Percentiles rank a stretch among this genome's conserved stretches.
Evolutionary conservation across 2,329 filamentous ascomycete genomes (phyloP).

Genomic region (Aspergillus chevalieri): DNA sequence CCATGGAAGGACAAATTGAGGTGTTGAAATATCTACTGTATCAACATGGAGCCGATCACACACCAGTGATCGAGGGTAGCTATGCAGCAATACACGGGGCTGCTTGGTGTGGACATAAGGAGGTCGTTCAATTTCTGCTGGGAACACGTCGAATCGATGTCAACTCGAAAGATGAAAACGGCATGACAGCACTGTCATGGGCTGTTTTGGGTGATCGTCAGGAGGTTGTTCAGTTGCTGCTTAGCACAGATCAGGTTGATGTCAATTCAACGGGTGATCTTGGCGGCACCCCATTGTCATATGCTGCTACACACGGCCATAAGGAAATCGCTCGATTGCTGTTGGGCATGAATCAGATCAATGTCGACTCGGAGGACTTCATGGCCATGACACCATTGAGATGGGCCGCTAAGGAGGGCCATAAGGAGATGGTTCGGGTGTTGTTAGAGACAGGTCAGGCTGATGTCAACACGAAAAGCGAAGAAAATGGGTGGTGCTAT

Average conservation of each 20-base stretch:
- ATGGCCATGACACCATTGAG: slow-evolving; percentile 9
- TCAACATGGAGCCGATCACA: background rate
- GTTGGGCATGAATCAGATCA: slow-evolving; percentile 7
- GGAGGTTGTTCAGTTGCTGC: background rate
- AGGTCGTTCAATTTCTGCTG: slow-evolving; percentile 15
- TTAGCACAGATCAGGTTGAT: slow-evolving; percentile 1
- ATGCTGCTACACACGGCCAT: slow-evolving; percentile 13
- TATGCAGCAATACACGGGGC: slow-evolving; percentile 18
- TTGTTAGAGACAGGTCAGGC: background rate
- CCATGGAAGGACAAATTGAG: background rate
- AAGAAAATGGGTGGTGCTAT: background rate
- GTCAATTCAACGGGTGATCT: slow-evolving; percentile 5
- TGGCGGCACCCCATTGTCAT: slow-evolving; percentile 9
- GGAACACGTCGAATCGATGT: background rate
- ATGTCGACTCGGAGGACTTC: slow-evolving; percentile 9
- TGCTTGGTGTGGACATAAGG: slow-evolving; percentile 15
- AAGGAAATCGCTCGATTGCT: slow-evolving; percentile 15
- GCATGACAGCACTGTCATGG: background rate
- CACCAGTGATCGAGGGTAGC: slow-evolving; percentile 1
- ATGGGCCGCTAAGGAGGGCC: slow-evolving; percentile 11
- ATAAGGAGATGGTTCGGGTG: background rate
- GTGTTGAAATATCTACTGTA: background rate
- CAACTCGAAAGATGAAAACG: background rate
- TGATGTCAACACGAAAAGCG: background rate
- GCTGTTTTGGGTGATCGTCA: background rate